Evolutionary conservation across 805 yeast genomes (phyloP).

Genomic region (Blastobotrys americana): DNA sequence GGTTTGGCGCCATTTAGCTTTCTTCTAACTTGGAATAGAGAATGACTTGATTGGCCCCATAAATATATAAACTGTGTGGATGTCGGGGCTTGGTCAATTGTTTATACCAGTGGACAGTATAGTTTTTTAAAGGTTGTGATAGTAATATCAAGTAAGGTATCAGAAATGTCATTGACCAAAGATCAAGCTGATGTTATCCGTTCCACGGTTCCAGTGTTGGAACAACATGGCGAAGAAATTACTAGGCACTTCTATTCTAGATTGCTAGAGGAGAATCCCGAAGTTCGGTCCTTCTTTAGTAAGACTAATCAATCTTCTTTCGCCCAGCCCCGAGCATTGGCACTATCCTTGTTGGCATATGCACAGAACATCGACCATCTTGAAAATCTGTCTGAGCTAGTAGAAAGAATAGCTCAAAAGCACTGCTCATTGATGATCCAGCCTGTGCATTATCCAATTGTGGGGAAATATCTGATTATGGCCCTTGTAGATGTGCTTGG

Average conservation of each 20-base stretch:
- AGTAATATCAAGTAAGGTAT: neutral
- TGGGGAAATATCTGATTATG: slow-evolving; percentile 49
- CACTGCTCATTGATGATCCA: slow-evolving; percentile 57
- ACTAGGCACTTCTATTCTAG: slow-evolving; percentile 48
- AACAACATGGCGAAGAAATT: slow-evolving; percentile 44
- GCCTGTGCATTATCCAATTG: slow-evolving; percentile 61
- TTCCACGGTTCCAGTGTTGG: slow-evolving; percentile 18
- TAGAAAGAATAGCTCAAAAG: slow-evolving; percentile 53
- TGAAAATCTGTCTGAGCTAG: slow-evolving; percentile 45
- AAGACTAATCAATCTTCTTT: slow-evolving; percentile 44
- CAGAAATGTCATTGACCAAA: slow-evolving; percentile 6
- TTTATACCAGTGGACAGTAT: slow-evolving; percentile 1
- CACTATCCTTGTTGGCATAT: slow-evolving; percentile 52
- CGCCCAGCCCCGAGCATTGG: slow-evolving; percentile 56
- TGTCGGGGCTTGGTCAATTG: no score
- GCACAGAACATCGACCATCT: slow-evolving; percentile 40
- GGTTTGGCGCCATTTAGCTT: no score
- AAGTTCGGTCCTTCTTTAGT: slow-evolving; percentile 55
- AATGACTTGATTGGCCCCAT: no score
- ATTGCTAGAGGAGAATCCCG: slow-evolving; percentile 49
- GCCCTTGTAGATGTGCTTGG: slow-evolving; percentile 45
- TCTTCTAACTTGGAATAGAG: no score
- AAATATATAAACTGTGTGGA: no score
- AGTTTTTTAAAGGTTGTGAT: neutral
- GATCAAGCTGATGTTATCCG: slow-evolving; percentile 18